These are phyloP conservation scores for Sarocladium strictum DNA, from an alignment of 2,329 filamentous ascomycete species.

Conservation along the genomic window DNA sequence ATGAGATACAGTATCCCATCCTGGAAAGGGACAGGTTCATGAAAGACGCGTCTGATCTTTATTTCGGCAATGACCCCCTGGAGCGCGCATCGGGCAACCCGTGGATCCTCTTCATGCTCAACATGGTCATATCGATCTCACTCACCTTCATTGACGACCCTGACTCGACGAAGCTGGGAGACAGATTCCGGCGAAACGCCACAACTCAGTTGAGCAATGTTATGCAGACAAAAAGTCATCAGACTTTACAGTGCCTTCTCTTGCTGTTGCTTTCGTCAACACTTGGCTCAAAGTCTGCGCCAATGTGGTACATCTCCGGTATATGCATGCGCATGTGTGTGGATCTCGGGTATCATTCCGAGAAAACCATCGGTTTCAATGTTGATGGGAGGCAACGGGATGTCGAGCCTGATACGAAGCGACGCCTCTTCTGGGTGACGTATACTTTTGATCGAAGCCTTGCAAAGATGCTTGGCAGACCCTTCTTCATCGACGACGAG, in stretches of 20 bases:
- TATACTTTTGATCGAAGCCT: constrained; percentile 18
- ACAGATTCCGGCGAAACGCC: constrained; percentile 15
- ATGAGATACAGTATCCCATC: constrained; percentile 19
- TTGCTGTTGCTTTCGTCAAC: constrained; percentile 17
- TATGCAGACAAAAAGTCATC: constrained; percentile 15
- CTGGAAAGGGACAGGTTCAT: constrained; percentile 15
- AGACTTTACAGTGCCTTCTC: constrained; percentile 17
- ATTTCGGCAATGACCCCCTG: constrained; percentile 4
- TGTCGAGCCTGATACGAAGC: constrained; percentile 12
- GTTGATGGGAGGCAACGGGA: constrained; percentile 5
- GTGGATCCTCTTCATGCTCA: constrained; percentile 16
- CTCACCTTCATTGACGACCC: constrained; percentile 15
- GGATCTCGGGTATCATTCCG: constrained; percentile 17
- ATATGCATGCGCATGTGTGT: constrained; percentile 19
- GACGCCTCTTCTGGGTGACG: constrained; percentile 20
- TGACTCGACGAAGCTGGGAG: constrained; percentile 14
- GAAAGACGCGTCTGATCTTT: constrained; percentile 7
- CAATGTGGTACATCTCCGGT: constrained; percentile 19
- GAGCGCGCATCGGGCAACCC: constrained; percentile 8
- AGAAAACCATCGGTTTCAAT: constrained; percentile 13
- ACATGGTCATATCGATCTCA: constrained; percentile 17
- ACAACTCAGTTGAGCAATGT: constrained; percentile 15
- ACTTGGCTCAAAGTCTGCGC: constrained; percentile 15
- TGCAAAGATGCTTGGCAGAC: constrained; percentile 18
- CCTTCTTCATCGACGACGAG: constrained; percentile 17